Evolutionary conservation across 208 protist species (phyloP).

Genomic region (Trypanosoma mega): DNA sequence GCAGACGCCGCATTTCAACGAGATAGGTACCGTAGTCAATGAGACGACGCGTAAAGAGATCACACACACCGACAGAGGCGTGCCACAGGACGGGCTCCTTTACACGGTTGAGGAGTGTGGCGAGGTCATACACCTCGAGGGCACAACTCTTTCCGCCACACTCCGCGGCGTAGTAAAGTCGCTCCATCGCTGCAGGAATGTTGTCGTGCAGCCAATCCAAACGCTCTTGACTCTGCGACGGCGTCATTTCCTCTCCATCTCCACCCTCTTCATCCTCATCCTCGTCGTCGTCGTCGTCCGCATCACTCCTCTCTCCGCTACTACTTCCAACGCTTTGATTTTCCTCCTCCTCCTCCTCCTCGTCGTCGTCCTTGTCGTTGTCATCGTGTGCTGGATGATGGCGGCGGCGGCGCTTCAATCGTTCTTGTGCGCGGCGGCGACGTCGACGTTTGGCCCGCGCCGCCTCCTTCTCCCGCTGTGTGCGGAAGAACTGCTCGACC

Average conservation of each 20-base stretch:
- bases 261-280: constrained; percentile 39
- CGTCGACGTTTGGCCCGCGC: constrained; percentile 28
- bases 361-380: constrained; percentile 2
- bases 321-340: constrained; percentile 13
- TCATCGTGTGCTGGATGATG: constrained; percentile 14
- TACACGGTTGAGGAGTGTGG: constrained; percentile 61
- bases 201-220: constrained; percentile 55
- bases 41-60: constrained; percentile 67
- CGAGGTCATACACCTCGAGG: constrained; percentile 74
- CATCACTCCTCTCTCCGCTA: constrained; percentile 15
- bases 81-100: constrained; percentile 78
- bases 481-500: constrained; percentile 71
- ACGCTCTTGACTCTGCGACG: constrained; percentile 46
- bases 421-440: constrained; percentile 9
- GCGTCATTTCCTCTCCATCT: constrained; percentile 31
- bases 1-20: constrained; percentile 74
- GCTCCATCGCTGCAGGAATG: constrained; percentile 50
- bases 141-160: constrained; percentile 72
- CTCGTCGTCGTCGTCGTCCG: constrained; percentile 10
- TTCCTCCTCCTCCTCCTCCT: constrained; percentile 25
- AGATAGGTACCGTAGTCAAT: constrained; percentile 85
- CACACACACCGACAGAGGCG: constrained; percentile 77
- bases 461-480: constrained; percentile 30
- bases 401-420: constrained; percentile 14
- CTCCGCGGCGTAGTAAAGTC: constrained; percentile 65